Evolutionary conservation across 441 rosid species (phyloP).

Genomic region (Cnidoscolus chayamansa): DNA sequence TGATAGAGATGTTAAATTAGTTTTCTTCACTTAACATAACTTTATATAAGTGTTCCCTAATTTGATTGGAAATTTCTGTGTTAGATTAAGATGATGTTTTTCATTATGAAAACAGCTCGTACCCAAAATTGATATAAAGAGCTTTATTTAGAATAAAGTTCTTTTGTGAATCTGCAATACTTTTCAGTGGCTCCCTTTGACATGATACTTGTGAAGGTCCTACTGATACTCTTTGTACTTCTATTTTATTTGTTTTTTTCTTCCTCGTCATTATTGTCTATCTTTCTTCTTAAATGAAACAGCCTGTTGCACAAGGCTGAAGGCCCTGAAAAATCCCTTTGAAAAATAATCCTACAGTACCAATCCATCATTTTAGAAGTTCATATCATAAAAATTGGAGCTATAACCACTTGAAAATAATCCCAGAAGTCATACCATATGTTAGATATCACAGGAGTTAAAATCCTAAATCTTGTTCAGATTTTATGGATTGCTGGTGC

Average conservation of each 20-base stretch:
- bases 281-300: background rate
- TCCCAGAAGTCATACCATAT: no score
- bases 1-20: background rate
- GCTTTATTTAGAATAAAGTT: background rate
- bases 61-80: background rate
- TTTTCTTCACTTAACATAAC: background rate
- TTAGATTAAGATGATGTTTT: background rate
- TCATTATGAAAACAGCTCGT: background rate
- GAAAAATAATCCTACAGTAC: background rate
- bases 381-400: background rate
- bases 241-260: background rate
- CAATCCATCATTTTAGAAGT: background rate
- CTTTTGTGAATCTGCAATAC: background rate
- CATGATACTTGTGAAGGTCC: no score
- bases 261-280: background rate
- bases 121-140: background rate
- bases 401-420: background rate
- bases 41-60: background rate
- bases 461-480: background rate
- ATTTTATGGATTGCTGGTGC: background rate
- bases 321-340: background rate
- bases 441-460: background rate
- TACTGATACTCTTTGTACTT: no score
- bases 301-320: no score
- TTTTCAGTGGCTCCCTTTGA: background rate